These are phyloP conservation scores for Prunella vulgaris DNA, from an alignment of 257 asterid species.

Conservation along the genomic window DNA sequence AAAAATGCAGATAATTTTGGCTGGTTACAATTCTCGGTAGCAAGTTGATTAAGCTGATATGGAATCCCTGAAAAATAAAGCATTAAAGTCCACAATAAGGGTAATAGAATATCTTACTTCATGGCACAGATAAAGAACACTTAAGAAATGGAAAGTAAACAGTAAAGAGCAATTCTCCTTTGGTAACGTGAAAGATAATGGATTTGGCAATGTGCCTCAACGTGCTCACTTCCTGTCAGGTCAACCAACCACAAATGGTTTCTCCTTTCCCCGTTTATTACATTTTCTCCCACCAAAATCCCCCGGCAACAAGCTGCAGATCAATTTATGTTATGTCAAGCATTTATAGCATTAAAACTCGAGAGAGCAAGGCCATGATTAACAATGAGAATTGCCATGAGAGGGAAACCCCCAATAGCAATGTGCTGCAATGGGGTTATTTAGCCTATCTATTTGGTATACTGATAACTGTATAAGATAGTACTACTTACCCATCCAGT, in stretches of 20 bases:
- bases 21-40: constrained; percentile 55
- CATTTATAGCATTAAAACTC: constrained; percentile 35
- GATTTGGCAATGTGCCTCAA: no score
- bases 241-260: no score
- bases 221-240: no score
- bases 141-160: no score
- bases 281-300: no score
- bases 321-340: no score
- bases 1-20: constrained; percentile 78
- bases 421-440: constrained; percentile 62
- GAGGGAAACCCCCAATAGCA: constrained; percentile 96
- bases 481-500: constrained; percentile 83
- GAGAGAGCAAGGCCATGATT: constrained; percentile 77
- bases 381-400: constrained; percentile 60
- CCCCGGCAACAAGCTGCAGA: no score
- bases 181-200: no score
- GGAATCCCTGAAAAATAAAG: constrained; percentile 60
- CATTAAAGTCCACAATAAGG: constrained; percentile 6
- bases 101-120: neutral
- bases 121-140: no score
- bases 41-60: constrained; percentile 86
- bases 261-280: no score
- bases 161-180: no score
- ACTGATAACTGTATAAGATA: constrained; percentile 1
- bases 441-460: constrained; percentile 14